These are phyloP conservation scores for Skeletonema menzelii DNA, from an alignment of 108 stramenopile species.

Conservation along the genomic window DNA sequence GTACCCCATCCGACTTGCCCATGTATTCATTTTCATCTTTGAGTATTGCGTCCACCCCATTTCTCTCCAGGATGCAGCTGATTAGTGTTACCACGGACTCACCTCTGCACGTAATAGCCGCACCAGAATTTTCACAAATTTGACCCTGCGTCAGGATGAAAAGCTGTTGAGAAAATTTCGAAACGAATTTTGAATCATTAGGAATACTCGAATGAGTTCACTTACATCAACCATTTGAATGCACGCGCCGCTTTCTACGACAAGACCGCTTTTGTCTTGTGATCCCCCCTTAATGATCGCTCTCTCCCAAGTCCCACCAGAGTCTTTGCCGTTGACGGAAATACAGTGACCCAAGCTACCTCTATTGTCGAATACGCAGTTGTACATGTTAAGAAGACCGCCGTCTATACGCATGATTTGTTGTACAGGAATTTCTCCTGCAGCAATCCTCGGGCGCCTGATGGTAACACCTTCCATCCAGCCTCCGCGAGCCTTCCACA, in stretches of 20 bases:
- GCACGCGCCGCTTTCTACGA: constrained; percentile 16
- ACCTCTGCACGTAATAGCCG: background rate
- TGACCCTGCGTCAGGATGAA: background rate
- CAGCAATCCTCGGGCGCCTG: constrained; percentile 68
- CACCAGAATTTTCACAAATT: background rate
- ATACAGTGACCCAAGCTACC: constrained; percentile 53
- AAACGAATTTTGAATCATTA: background rate
- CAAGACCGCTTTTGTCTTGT: constrained; percentile 15
- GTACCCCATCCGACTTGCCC: background rate
- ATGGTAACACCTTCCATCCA: constrained; percentile 85
- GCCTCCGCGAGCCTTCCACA: constrained; percentile 68
- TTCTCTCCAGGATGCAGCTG: background rate
- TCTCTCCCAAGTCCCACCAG: constrained; percentile 41
- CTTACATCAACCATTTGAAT: constrained; percentile 37
- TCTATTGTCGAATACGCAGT: constrained; percentile 72
- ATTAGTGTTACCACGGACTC: background rate
- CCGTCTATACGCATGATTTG: constrained; percentile 57
- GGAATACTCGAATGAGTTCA: background rate
- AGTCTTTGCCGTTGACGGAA: constrained; percentile 11
- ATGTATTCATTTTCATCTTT: background rate
- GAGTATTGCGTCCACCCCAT: background rate
- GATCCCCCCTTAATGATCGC: constrained; percentile 28
- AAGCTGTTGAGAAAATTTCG: background rate
- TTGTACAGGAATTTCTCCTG: constrained; percentile 25
- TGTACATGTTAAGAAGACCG: constrained; percentile 59